Evolutionary conservation across 2,329 filamentous ascomycete species (phyloP).

Genomic region (Chalara sp.): DNA sequence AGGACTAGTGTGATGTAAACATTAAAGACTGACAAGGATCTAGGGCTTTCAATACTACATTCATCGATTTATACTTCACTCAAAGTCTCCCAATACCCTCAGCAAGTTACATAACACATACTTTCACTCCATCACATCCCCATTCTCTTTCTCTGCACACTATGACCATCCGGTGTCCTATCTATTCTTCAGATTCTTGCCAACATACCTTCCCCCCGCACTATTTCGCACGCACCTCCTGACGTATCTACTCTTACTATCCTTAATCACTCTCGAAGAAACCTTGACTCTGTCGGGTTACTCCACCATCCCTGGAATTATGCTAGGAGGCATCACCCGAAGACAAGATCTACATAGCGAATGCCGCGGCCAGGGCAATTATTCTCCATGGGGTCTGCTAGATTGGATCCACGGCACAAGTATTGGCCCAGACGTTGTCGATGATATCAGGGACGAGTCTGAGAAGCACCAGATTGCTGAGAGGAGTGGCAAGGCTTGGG

Average conservation of each 20-base stretch:
- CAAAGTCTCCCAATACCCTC: slow-evolving; percentile 28
- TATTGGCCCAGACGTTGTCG: slow-evolving; percentile 44
- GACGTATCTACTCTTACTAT: slow-evolving; percentile 61
- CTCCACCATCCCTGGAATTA: slow-evolving; percentile 45
- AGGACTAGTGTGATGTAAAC: too few relatives aligned
- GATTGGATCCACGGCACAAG: slow-evolving; percentile 56
- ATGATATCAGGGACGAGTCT: slow-evolving; percentile 47
- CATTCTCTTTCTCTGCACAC: slow-evolving; percentile 56
- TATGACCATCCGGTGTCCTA: slow-evolving; percentile 64
- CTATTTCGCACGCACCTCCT: slow-evolving; percentile 63
- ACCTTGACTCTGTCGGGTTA: slow-evolving; percentile 64
- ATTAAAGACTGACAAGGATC: background rate
- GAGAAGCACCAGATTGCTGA: slow-evolving; percentile 46
- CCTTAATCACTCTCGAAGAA: slow-evolving; percentile 59
- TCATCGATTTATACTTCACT: slow-evolving; percentile 67
- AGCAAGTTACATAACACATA: slow-evolving; percentile 37
- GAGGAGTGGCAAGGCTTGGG: slow-evolving; percentile 27
- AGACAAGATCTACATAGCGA: slow-evolving; percentile 51
- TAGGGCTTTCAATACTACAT: slow-evolving; percentile 64
- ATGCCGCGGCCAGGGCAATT: slow-evolving; percentile 50
- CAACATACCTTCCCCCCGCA: slow-evolving; percentile 58
- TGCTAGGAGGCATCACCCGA: slow-evolving; percentile 44
- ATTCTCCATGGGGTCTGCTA: slow-evolving; percentile 52
- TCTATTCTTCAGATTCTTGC: slow-evolving; percentile 55
- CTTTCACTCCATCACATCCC: slow-evolving; percentile 46